Evolutionary conservation across 805 yeast species (phyloP), one percentile per base, ranked within the genome.

Genomic region (Yarrowia alimentaria): DNA sequence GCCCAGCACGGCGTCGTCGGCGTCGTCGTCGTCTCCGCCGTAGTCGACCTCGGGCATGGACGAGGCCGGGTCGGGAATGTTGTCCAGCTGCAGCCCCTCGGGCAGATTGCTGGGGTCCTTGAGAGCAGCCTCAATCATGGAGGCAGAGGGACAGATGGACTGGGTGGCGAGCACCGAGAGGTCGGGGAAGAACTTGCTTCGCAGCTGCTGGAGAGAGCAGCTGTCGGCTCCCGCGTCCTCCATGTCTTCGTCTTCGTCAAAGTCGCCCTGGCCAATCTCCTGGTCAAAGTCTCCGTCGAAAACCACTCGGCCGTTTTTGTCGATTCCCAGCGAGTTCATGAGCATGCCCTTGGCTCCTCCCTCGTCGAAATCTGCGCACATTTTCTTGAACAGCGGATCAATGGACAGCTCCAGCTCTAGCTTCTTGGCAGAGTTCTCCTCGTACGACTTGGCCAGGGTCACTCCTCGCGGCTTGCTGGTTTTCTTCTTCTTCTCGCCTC

Each of bases 111-210:
- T 38, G n/a, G 64, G 64, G 22, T 60, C 64, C 6, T 68, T 68
- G n/a, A 82, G 69, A 0, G 81, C 87, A 8, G 68, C 66, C 54
- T 79, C 75, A 42, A 86, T 66, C 53, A 81, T 80, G 6, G 67
- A 72, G 56, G 86, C 69, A 0, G 95, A 85, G 0, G 94, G 91
- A 57, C 95, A 85, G 1, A 89, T 69, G 33, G 57, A 58, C 37
- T 56, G 49, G 11, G 47, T 20, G 24, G 59, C 64, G 10, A 58
- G 18, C 13, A 25, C 37, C 6, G 51, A 42, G 24, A 63, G n/a
- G 26, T 59, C 59, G 7, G 62, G 58, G 45, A 65, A 57, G 42
- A 51, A 65, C 20, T 51, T 42, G 17, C 26, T 43, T 11, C 56
- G 28, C 12, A 61, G 48, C 29, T 48, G 38, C 32, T 57, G 56